phyloP scores from a whole-genome alignment of 768 basidiomycete genomes.

The Chalciporus chontae region DNA sequence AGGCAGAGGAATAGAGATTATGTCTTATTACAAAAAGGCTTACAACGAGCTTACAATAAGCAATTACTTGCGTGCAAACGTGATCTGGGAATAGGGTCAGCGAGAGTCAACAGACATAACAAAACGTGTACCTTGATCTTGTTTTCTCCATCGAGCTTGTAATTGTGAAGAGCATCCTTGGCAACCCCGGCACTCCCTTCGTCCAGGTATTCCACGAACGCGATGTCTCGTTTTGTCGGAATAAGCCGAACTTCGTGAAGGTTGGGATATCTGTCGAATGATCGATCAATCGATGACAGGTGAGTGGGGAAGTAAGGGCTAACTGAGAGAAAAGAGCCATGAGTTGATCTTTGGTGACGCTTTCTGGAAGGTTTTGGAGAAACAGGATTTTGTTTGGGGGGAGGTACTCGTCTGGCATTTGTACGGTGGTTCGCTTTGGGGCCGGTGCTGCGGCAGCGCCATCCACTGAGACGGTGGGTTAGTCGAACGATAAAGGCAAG shows the following conservation, averaged over 20 bases:
- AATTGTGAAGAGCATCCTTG: conserved; percentile 96
- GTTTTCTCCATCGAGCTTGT: conserved; percentile 95
- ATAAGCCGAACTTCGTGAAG: conserved; percentile 97
- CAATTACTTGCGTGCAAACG: conserved; percentile 67
- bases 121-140: conserved; percentile 82
- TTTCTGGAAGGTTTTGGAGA: conserved; percentile 94
- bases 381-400: conserved; percentile 99
- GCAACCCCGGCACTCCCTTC: conserved; percentile 87
- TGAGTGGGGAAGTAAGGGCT: conserved; percentile 27
- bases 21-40: conserved; percentile 29
- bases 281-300: not conserved
- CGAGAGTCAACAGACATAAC: not conserved
- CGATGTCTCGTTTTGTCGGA: conserved; percentile 95
- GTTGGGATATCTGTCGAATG: conserved; percentile 74
- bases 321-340: conserved; percentile 89
- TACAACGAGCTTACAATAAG: conserved; percentile 28
- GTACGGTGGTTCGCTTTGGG: conserved; percentile 77
- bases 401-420: conserved; percentile 99
- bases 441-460: conserved; percentile 63
- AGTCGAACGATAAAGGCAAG: not conserved
- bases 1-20: conserved; percentile 18
- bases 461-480: conserved; percentile 48
- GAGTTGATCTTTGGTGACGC: conserved; percentile 88
- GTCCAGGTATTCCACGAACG: conserved; percentile 97
- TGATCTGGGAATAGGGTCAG: conserved; percentile 45